Conservation (phyloP, 75 land plant genomes). For the Pinus taeda region DNA sequence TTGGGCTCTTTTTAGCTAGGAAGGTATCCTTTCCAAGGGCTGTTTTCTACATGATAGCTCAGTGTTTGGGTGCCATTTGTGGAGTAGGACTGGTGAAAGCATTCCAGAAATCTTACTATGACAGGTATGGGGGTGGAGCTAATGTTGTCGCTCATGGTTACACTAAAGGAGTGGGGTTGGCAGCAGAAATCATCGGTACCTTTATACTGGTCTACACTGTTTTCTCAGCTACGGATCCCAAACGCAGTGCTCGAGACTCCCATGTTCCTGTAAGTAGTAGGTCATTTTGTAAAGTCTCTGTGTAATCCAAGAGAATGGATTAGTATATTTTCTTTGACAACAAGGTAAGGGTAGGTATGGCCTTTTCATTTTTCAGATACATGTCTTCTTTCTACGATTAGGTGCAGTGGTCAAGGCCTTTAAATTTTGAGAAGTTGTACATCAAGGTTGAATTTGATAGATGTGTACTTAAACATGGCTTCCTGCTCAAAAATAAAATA, state of each 20-base stretch:
- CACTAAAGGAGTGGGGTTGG: slow-evolving; percentile 36
- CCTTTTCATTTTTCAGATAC: neutral
- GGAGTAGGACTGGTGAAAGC: slow-evolving; percentile 42
- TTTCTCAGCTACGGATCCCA: slow-evolving; percentile 56
- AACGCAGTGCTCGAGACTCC: slow-evolving; percentile 45
- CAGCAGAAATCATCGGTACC: slow-evolving; percentile 43
- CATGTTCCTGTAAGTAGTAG: slow-evolving; percentile 38
- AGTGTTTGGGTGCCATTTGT: slow-evolving; percentile 49
- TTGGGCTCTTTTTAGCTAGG: slow-evolving; percentile 37
- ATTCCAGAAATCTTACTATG: slow-evolving; percentile 34
- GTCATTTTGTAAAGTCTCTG: neutral
- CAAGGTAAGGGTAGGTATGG: too few relatives aligned
- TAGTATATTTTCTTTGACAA: too few relatives aligned
- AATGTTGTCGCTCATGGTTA: slow-evolving; percentile 33
- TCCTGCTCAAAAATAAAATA: too few relatives aligned
- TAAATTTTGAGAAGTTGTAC: too few relatives aligned
- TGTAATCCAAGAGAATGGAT: neutral
- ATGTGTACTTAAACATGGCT: too few relatives aligned
- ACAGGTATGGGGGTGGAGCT: slow-evolving; percentile 32
- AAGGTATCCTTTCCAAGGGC: slow-evolving; percentile 44
- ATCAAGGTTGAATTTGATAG: too few relatives aligned
- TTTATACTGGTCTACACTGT: slow-evolving; percentile 56
- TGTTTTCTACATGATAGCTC: slow-evolving; percentile 38
- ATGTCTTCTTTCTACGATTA: neutral
- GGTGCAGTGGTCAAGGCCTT: neutral